Evolutionary conservation across 345 rosid species (phyloP).

Genomic region (Trapa incisa): DNA sequence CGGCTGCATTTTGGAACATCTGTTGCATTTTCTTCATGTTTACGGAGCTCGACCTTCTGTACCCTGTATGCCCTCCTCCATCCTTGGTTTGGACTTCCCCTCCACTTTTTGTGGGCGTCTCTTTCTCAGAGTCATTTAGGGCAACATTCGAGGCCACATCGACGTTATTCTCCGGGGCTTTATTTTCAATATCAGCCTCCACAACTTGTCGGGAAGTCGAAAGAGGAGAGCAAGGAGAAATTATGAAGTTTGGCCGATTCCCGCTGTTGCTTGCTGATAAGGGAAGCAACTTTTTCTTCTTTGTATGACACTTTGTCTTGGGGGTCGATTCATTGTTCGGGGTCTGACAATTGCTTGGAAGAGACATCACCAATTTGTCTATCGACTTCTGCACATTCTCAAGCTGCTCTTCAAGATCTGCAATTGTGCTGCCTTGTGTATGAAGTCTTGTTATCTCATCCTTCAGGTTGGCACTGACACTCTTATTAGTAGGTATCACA

Average conservation of each 20-base stretch:
- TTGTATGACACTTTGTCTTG: conserved; percentile 56
- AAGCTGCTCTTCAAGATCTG: conserved; percentile 85
- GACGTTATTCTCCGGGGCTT: conserved; percentile 52
- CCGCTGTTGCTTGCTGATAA: conserved; percentile 58
- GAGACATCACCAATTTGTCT: conserved; percentile 91
- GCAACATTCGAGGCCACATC: conserved; percentile 29
- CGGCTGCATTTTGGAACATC: conserved; percentile 97
- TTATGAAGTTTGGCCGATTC: conserved; percentile 60
- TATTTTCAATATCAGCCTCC: conserved; percentile 70
- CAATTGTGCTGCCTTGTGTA: conserved; percentile 90
- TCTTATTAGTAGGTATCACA: conserved; percentile 53
- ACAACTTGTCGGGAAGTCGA: conserved; percentile 64
- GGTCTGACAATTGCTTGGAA: conserved; percentile 47
- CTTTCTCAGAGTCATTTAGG: conserved; percentile 44
- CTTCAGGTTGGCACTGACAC: conserved; percentile 89
- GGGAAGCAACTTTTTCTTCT: conserved; percentile 79
- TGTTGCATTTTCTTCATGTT: conserved; percentile 98
- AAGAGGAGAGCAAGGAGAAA: conserved; percentile 86
- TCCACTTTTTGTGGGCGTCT: conserved; percentile 58
- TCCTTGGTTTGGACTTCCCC: conserved; percentile 26
- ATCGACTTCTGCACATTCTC: conserved; percentile 96
- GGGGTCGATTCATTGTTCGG: conserved; percentile 37
- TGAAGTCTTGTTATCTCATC: conserved; percentile 99
- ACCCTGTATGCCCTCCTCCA: conserved; percentile 33
- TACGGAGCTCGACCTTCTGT: conserved; percentile 68